Conservation (phyloP, 2,329 filamentous ascomycete genomes). For the Aspergillus sp. region DNA sequence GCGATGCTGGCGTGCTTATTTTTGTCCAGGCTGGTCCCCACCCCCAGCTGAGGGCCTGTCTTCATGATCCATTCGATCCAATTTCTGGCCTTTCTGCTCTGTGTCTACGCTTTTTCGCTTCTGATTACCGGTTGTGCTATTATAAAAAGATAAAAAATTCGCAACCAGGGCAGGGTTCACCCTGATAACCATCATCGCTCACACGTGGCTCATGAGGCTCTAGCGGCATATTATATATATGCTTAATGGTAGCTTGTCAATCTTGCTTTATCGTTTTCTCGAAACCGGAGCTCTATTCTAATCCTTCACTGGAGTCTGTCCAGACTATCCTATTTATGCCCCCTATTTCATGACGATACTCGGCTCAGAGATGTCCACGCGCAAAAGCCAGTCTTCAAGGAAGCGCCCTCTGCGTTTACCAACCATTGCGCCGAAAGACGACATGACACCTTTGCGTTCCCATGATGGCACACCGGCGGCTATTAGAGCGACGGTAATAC, state of each 20-base stretch:
- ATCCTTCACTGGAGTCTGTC: neutral
- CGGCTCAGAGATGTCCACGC: slow-evolving; percentile 38
- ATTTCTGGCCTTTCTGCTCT: slow-evolving; percentile 4
- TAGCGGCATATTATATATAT: slow-evolving; percentile 8
- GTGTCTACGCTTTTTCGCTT: slow-evolving; percentile 11
- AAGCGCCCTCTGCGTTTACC: slow-evolving; percentile 42
- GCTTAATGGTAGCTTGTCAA: slow-evolving; percentile 4
- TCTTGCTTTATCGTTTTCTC: neutral
- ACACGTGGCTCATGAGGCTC: slow-evolving; percentile 9
- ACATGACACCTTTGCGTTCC: slow-evolving; percentile 23
- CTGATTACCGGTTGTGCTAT: slow-evolving; percentile 7
- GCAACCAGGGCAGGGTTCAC: neutral
- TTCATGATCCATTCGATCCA: neutral
- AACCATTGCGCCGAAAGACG: slow-evolving; percentile 48
- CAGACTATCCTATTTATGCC: neutral
- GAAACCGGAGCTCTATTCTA: neutral
- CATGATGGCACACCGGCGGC: slow-evolving; percentile 19
- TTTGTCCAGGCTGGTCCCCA: slow-evolving; percentile 4
- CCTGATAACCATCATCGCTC: neutral
- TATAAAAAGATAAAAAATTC: neutral
- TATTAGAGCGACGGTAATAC: slow-evolving; percentile 32
- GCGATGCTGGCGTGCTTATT: slow-evolving; percentile 13
- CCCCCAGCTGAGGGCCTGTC: slow-evolving; percentile 9
- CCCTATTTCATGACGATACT: slow-evolving; percentile 30
- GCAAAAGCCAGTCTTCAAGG: slow-evolving; percentile 35